Evolutionary conservation across 2,329 filamentous ascomycete genomes (phyloP).

Genomic region (Aspergillus pseudotamarii): DNA sequence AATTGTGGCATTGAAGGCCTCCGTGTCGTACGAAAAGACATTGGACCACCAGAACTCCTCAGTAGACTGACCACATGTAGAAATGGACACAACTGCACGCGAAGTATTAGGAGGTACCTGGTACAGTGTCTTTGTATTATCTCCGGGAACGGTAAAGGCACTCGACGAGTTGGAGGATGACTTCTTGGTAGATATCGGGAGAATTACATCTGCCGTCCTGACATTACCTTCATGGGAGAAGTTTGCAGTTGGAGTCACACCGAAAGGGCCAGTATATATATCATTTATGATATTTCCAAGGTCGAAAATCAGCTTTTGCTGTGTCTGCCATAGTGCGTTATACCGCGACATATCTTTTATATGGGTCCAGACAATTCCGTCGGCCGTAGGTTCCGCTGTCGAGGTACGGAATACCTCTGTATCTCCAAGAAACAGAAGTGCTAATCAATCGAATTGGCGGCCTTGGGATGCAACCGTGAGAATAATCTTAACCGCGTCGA

Average conservation of each 20-base stretch:
- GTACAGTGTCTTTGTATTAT: constrained; percentile 35
- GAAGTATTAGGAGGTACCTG: constrained; percentile 60
- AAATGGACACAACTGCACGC: constrained; percentile 74
- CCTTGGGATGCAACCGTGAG: constrained; percentile 73
- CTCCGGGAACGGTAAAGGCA: neutral
- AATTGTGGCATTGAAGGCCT: neutral
- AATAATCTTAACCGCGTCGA: constrained; percentile 75
- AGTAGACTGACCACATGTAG: constrained; percentile 71
- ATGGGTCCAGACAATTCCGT: constrained; percentile 75
- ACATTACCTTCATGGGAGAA: neutral
- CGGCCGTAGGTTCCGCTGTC: constrained; percentile 73
- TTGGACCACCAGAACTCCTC: constrained; percentile 91
- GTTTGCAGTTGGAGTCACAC: constrained; percentile 58
- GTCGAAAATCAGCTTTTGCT: constrained; percentile 79
- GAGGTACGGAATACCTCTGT: constrained; percentile 82
- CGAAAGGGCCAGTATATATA: constrained; percentile 72
- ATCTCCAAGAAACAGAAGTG: constrained; percentile 74
- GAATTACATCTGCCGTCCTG: neutral
- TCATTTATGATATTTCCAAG: constrained; percentile 72
- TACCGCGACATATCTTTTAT: constrained; percentile 78
- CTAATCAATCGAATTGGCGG: constrained; percentile 75
- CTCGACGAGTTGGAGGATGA: neutral
- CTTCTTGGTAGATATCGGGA: neutral
- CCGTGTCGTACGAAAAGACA: neutral
- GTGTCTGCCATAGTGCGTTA: constrained; percentile 66